Conservation (phyloP, 1,139 yeast species). For the Candida frijolesensis region DNA sequence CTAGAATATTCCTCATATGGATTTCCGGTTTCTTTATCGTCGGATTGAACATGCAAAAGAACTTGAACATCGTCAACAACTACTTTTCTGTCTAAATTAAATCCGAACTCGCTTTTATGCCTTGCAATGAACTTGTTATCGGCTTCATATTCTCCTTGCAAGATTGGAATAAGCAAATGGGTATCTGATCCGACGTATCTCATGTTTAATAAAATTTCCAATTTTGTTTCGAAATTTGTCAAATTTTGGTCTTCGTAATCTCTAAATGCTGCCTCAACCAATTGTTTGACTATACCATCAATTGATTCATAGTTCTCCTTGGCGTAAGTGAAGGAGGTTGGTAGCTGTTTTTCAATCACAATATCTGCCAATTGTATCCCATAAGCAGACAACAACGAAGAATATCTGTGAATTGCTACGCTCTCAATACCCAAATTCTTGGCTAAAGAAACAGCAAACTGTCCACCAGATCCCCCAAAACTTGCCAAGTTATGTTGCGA, state of each 20-base stretch:
- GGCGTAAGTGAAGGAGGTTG: constrained; percentile 38
- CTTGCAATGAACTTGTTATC: constrained; percentile 31
- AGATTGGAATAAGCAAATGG: constrained; percentile 61
- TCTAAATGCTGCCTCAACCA: constrained; percentile 28
- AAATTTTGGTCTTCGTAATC: constrained; percentile 38
- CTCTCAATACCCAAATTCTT: constrained; percentile 39
- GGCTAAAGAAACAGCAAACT: constrained; percentile 42
- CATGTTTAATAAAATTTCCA: constrained; percentile 73
- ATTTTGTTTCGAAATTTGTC: constrained; percentile 26
- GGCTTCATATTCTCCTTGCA: constrained; percentile 24
- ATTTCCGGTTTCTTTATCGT: constrained; percentile 30
- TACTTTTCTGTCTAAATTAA: constrained; percentile 48
- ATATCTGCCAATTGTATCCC: constrained; percentile 49
- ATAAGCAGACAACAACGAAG: constrained; percentile 47
- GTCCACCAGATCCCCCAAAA: constrained; percentile 54
- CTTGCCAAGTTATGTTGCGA: constrained; percentile 46
- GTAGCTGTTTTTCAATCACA: constrained; percentile 67
- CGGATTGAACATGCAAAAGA: constrained; percentile 32
- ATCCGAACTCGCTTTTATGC: constrained; percentile 44
- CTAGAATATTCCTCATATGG: constrained; percentile 35
- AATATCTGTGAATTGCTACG: constrained; percentile 47
- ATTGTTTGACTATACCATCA: constrained; percentile 26
- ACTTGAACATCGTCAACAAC: constrained; percentile 85
- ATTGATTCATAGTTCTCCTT: constrained; percentile 22
- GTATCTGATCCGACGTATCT: constrained; percentile 90